Percentiles rank a stretch among this genome's conserved stretches.
phyloP scores from a whole-genome alignment of 768 basidiomycete species.

The Russula abietina region DNA sequence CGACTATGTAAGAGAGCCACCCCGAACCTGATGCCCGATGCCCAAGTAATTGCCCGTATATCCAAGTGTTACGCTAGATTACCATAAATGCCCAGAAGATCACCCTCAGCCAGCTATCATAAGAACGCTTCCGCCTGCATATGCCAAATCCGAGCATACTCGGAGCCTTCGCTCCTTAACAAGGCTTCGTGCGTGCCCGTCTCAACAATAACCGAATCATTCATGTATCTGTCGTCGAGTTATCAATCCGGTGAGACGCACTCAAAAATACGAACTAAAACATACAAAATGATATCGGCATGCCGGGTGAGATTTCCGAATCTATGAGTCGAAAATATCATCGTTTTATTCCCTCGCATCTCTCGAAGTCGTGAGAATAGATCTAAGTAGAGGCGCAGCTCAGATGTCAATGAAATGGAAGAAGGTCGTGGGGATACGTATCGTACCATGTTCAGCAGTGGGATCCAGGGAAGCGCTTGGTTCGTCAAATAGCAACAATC shows the following conservation, averaged over 20 bases:
- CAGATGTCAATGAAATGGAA: neutral
- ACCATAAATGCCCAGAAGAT: neutral
- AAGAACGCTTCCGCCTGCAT: conserved; percentile 66
- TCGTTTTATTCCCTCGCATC: conserved; percentile 70
- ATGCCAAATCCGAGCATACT: conserved; percentile 70
- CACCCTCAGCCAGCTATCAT: neutral
- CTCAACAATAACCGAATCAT: conserved; percentile 54
- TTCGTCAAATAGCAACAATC: conserved; percentile 64
- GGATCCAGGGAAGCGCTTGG: conserved; percentile 72
- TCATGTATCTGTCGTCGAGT: conserved; percentile 51
- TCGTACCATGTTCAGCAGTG: conserved; percentile 61
- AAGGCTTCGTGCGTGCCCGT: conserved; percentile 61
- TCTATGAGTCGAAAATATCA: conserved; percentile 75
- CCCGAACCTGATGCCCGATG: neutral
- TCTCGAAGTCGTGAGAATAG: conserved; percentile 64
- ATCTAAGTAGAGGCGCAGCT: conserved; percentile 34
- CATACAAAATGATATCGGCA: conserved; percentile 29
- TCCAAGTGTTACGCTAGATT: neutral
- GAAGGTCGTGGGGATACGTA: neutral
- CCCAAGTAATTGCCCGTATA: neutral
- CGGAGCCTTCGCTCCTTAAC: conserved; percentile 44
- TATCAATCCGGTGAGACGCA: neutral
- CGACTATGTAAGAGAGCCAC: neutral
- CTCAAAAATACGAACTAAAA: neutral
- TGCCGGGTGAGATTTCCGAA: conserved; percentile 65